Conservation (phyloP, 768 basidiomycete genomes). For the Phanerochaete sordida region DNA sequence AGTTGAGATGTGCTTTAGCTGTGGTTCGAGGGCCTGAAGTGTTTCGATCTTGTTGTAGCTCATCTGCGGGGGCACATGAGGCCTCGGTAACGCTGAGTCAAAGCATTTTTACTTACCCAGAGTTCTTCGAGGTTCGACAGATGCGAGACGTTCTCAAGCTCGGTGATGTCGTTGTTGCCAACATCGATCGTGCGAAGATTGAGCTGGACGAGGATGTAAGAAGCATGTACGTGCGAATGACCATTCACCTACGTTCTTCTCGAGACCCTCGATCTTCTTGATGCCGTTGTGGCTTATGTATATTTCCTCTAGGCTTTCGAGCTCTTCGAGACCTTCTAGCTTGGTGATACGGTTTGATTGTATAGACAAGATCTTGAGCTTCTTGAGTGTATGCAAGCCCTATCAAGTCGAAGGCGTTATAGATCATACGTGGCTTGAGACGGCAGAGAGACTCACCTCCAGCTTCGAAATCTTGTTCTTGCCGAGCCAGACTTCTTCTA, state of each 20-base stretch:
- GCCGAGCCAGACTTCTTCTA: slow-evolving; percentile 95
- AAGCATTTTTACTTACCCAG: slow-evolving; percentile 61
- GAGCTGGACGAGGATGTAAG: slow-evolving; percentile 24
- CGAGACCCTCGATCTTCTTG: slow-evolving; percentile 76
- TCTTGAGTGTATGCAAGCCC: slow-evolving; percentile 55
- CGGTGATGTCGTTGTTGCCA: slow-evolving; percentile 78
- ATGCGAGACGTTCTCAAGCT: slow-evolving; percentile 81
- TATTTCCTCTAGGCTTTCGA: slow-evolving; percentile 78
- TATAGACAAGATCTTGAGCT: slow-evolving; percentile 81
- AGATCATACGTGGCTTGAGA: not conserved
- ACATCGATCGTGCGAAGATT: slow-evolving; percentile 86
- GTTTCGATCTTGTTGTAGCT: slow-evolving; percentile 83
- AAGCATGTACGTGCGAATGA: not conserved
- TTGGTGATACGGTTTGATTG: slow-evolving; percentile 93
- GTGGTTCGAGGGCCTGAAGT: slow-evolving; percentile 59
- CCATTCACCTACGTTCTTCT: slow-evolving; percentile 61
- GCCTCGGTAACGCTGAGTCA: too few relatives aligned
- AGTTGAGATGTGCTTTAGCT: slow-evolving; percentile 56
- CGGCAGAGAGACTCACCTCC: slow-evolving; percentile 46
- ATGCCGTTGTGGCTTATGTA: slow-evolving; percentile 96
- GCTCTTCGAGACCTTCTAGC: slow-evolving; percentile 73
- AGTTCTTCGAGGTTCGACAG: slow-evolving; percentile 80
- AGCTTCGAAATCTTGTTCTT: slow-evolving; percentile 95
- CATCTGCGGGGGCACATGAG: slow-evolving; percentile 51
- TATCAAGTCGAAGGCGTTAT: slow-evolving; percentile 42